Percentiles rank a stretch among this genome's conserved stretches.
phyloP scores from a whole-genome alignment of 2,329 filamentous ascomycete species.

The Fusarium pilosicola region DNA sequence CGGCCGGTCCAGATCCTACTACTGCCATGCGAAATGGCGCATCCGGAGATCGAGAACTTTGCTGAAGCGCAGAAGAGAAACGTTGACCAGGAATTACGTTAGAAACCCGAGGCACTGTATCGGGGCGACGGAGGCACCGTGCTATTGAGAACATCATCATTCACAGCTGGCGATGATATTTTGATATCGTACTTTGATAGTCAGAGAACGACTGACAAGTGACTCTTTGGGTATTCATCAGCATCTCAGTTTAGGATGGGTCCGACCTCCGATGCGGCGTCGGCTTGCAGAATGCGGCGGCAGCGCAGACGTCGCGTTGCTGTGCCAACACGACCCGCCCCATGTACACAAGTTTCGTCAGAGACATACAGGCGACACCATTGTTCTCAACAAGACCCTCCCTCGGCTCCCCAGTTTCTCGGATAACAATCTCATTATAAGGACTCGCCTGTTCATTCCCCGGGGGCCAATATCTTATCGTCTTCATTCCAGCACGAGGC shows the following conservation, averaged over 20 bases:
- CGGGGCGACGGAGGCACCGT: constrained; percentile 5
- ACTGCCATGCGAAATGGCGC: constrained; percentile 82
- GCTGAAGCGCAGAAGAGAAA: constrained; percentile 17
- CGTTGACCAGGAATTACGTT: constrained; percentile 1
- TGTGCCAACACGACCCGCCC: constrained; percentile 37
- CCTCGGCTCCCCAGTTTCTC: constrained; percentile 13
- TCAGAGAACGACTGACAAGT: constrained; percentile 5
- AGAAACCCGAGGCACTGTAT: not conserved
- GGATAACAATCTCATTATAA: constrained; percentile 33
- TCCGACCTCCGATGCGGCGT: constrained; percentile 20
- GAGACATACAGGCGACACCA: constrained; percentile 28
- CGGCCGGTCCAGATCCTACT: constrained; percentile 92
- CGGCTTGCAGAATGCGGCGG: not conserved
- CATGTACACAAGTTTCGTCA: constrained; percentile 31
- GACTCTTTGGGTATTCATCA: constrained; percentile 18
- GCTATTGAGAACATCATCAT: constrained; percentile 23
- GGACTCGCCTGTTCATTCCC: constrained; percentile 2
- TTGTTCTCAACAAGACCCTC: constrained; percentile 18
- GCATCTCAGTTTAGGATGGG: not conserved
- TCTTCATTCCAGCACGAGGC: constrained; percentile 23
- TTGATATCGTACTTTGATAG: not conserved
- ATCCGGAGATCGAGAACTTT: constrained; percentile 44
- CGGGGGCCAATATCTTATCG: not conserved
- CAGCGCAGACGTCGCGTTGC: constrained; percentile 42
- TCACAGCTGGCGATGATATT: not conserved